phyloP scores from a whole-genome alignment of 2,329 filamentous ascomycete species.

The Blumeriella jaapii region DNA sequence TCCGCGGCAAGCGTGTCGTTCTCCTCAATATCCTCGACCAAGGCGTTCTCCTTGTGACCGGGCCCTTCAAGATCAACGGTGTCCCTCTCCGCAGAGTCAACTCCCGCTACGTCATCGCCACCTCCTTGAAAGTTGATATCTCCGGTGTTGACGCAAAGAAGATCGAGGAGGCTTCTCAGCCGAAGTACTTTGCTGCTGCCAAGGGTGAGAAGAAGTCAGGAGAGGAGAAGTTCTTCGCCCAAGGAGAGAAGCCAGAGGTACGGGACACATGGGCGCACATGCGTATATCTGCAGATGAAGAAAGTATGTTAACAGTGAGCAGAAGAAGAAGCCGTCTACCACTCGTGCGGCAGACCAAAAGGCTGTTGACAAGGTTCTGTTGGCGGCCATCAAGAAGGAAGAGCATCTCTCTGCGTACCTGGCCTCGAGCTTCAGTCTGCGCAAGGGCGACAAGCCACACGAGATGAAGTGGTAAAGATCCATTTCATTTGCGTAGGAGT shows the following conservation, averaged over 20 bases:
- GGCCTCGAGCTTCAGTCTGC: slow-evolving; percentile 90
- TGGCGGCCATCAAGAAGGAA: slow-evolving; percentile 98
- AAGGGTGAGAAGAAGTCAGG: slow-evolving; percentile 90
- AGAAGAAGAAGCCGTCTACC: slow-evolving; percentile 96
- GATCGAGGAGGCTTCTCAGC: slow-evolving; percentile 60
- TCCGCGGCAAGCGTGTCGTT: slow-evolving; percentile 99
- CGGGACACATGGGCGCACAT: slow-evolving; percentile 27
- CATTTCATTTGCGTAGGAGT: slow-evolving; percentile 8
- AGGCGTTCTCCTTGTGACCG: slow-evolving; percentile 97
- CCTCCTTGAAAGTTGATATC: slow-evolving; percentile 75
- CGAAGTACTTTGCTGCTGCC: slow-evolving; percentile 94
- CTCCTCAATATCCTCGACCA: slow-evolving; percentile 96
- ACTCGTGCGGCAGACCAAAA: slow-evolving; percentile 95
- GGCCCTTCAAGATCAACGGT: slow-evolving; percentile 99
- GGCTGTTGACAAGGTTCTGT: slow-evolving; percentile 90
- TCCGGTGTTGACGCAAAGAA: slow-evolving; percentile 81
- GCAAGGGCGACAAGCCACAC: slow-evolving; percentile 99
- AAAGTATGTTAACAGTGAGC: slow-evolving; percentile 26
- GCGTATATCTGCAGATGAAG: slow-evolving; percentile 1
- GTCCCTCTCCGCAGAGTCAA: slow-evolving; percentile 93
- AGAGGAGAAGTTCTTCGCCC: slow-evolving; percentile 99
- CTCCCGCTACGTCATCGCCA: slow-evolving; percentile 87
- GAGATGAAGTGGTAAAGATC: slow-evolving; percentile 93
- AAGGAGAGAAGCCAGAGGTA: slow-evolving; percentile 97
- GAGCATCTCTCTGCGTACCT: slow-evolving; percentile 90